Evolutionary conservation across 1,139 yeast species (phyloP).

Genomic region (Yamadazyma aaseri): DNA sequence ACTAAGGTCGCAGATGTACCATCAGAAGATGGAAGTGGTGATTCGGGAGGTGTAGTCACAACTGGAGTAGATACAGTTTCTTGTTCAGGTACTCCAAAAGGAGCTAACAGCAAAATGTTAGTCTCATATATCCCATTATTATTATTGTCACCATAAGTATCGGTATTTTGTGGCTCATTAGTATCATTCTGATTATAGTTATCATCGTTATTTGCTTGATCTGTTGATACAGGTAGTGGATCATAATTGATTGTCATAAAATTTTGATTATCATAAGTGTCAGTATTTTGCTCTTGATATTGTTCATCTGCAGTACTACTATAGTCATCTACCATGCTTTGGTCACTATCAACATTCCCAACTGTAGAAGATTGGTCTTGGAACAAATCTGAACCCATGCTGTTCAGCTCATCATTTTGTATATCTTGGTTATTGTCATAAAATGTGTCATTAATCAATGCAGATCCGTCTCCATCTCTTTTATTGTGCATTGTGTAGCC

Average conservation of each 20-base stretch:
- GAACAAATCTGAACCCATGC: background rate
- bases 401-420: background rate
- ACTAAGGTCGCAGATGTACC: background rate
- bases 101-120: too few species aligned
- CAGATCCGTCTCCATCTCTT: background rate
- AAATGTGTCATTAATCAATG: background rate
- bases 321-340: background rate
- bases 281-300: background rate
- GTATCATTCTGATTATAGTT: background rate
- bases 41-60: background rate
- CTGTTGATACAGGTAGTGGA: background rate
- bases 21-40: background rate
- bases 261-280: too few species aligned
- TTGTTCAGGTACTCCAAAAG: background rate
- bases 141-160: background rate
- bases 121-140: background rate
- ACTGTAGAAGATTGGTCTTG: background rate
- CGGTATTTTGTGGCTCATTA: background rate
- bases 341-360: background rate
- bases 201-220: background rate
- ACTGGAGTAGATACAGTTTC: background rate
- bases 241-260: background rate
- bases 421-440: background rate
- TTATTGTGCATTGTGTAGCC: background rate
- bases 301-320: background rate